Conservation (phyloP, 495 filamentous ascomycete genomes). For the Xylaria venustula region DNA sequence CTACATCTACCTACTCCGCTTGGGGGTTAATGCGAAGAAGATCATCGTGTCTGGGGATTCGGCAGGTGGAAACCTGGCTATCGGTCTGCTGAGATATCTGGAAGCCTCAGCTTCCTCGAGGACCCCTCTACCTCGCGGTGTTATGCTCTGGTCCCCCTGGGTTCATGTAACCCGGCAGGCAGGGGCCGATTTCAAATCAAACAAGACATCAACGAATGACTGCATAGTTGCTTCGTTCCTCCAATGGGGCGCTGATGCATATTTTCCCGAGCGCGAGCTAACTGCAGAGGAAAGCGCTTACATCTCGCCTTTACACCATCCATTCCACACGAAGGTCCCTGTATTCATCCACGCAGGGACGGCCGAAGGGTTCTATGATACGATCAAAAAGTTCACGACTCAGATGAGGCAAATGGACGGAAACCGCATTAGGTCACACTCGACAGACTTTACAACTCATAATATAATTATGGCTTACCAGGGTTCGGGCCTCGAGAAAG, state of each 20-base stretch:
- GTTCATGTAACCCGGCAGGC: conserved; percentile 15
- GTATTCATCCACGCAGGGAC: conserved; percentile 13
- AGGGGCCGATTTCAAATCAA: background rate
- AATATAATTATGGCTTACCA: conserved; percentile 6
- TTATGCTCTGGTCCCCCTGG: conserved; percentile 23
- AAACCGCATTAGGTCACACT: conserved; percentile 9
- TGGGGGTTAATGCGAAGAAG: conserved; percentile 12
- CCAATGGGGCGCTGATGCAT: conserved; percentile 19
- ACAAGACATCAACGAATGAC: background rate
- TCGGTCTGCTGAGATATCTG: conserved; percentile 16
- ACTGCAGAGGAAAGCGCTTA: conserved; percentile 6
- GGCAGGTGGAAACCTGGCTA: conserved; percentile 15
- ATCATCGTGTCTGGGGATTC: conserved; percentile 20
- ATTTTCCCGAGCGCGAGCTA: conserved; percentile 7
- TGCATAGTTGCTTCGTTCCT: conserved; percentile 9
- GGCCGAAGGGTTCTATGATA: conserved; percentile 10
- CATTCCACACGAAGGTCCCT: conserved; percentile 12
- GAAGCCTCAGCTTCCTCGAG: background rate
- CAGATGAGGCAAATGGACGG: conserved; percentile 14
- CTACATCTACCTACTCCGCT: conserved; percentile 10
- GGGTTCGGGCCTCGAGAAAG: background rate
- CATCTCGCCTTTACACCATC: conserved; percentile 20
- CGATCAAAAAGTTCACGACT: conserved; percentile 1
- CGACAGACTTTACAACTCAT: conserved; percentile 5
- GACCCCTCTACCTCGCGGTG: conserved; percentile 16